Evolutionary conservation across 176 grass and related monocot genomes (phyloP).

Genomic region (Triticum aestivum): DNA sequence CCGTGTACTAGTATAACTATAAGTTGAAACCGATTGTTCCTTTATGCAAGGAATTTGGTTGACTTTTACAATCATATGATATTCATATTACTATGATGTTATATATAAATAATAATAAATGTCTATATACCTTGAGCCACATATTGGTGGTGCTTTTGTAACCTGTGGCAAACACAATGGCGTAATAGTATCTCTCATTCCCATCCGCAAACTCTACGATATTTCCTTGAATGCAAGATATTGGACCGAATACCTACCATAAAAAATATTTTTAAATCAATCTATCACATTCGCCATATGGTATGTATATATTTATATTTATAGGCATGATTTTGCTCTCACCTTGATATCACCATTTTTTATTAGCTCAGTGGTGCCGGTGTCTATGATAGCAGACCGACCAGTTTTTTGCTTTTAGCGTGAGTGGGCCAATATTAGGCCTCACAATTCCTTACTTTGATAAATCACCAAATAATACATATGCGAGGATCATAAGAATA

Average conservation of each 20-base stretch:
- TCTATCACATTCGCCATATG: neutral
- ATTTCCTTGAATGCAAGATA: conserved; percentile 38
- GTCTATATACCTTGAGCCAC: conserved; percentile 54
- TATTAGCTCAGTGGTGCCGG: conserved; percentile 54
- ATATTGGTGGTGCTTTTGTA: conserved; percentile 48
- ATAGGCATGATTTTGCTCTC: neutral
- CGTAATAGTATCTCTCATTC: conserved; percentile 34
- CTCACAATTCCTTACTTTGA: conserved; percentile 56
- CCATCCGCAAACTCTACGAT: conserved; percentile 48
- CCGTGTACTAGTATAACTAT: neutral
- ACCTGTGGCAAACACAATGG: conserved; percentile 56
- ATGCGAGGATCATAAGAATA: conserved; percentile 36
- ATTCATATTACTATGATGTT: neutral
- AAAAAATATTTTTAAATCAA: neutral
- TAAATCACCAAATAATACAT: conserved; percentile 44
- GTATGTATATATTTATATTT: neutral
- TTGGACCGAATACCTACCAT: conserved; percentile 36
- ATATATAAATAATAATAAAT: neutral
- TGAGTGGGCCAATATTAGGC: conserved; percentile 46
- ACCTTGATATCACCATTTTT: conserved; percentile 52
- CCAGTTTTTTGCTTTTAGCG: conserved; percentile 45
- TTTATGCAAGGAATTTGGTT: neutral
- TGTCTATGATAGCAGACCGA: conserved; percentile 53
- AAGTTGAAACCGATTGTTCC: neutral
- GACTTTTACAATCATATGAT: neutral